Conservation (phyloP, 495 filamentous ascomycete species). For the Tetracladium setigerum region DNA sequence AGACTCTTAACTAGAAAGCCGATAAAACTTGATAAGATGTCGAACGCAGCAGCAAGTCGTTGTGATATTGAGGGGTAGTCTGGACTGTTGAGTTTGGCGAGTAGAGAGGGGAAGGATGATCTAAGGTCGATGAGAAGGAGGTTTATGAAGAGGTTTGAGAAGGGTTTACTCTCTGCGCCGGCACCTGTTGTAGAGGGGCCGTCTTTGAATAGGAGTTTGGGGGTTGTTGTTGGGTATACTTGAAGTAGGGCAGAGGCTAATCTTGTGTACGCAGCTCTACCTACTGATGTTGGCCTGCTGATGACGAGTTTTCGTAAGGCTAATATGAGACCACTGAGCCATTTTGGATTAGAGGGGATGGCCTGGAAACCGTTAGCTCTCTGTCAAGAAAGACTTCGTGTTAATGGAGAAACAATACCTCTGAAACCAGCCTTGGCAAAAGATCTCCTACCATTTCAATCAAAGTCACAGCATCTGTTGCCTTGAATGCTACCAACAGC, state of each 20-base stretch:
- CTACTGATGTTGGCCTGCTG: conserved; percentile 36
- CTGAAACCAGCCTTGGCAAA: conserved; percentile 31
- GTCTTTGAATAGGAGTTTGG: conserved; percentile 38
- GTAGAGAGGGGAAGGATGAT: conserved; percentile 50
- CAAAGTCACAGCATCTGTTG: conserved; percentile 42
- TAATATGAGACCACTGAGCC: conserved; percentile 32
- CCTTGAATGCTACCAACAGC: conserved; percentile 40
- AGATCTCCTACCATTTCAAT: conserved; percentile 37
- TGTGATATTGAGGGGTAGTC: conserved; percentile 37
- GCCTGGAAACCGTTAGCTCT: conserved; percentile 18
- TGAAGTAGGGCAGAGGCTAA: conserved; percentile 45
- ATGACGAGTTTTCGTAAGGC: conserved; percentile 36
- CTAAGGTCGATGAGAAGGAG: conserved; percentile 54
- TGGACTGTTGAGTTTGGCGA: conserved; percentile 42
- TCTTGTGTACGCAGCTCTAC: conserved; percentile 41
- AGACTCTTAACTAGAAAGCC: conserved; percentile 44
- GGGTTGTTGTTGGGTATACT: conserved; percentile 33
- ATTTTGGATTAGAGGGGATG: conserved; percentile 26
- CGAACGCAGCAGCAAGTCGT: conserved; percentile 51
- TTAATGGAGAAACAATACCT: conserved; percentile 26
- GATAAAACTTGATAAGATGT: conserved; percentile 51
- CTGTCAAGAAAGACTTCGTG: conserved; percentile 16
- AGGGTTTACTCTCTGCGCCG: conserved; percentile 36
- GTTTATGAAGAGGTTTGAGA: conserved; percentile 52
- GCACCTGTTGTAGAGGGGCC: not conserved